Conservation (phyloP, 768 basidiomycete species). For the Phylloporus sp. region DNA sequence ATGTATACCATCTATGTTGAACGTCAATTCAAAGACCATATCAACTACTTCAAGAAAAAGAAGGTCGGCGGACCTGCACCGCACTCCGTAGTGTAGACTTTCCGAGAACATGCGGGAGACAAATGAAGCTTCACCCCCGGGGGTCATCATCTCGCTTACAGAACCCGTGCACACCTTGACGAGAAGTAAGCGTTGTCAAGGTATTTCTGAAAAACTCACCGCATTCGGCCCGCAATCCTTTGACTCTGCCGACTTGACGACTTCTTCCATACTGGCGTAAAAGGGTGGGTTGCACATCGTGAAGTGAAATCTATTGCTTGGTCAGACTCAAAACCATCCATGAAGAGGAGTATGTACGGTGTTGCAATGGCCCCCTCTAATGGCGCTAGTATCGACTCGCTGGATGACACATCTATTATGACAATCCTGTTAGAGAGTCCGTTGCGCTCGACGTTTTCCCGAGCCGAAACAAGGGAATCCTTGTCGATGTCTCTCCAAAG, state of each 20-base stretch:
- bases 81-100: constrained; percentile 46
- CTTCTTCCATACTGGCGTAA: constrained; percentile 73
- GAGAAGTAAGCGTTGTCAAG: not conserved
- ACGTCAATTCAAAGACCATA: not conserved
- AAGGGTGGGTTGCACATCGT: constrained; percentile 98
- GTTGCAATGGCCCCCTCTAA: constrained; percentile 10
- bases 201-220: constrained; percentile 39
- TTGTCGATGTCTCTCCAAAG: constrained; percentile 74
- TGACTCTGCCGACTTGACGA: constrained; percentile 48
- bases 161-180: constrained; percentile 81
- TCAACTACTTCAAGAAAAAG: not conserved
- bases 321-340: not conserved
- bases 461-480: constrained; percentile 53
- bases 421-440: constrained; percentile 47
- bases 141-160: constrained; percentile 82
- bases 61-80: constrained; percentile 50
- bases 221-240: constrained; percentile 71
- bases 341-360: constrained; percentile 3
- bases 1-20: constrained; percentile 74
- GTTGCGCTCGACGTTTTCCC: constrained; percentile 56
- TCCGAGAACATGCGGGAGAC: constrained; percentile 75
- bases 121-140: constrained; percentile 82
- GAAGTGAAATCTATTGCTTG: constrained; percentile 54
- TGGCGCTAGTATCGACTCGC: constrained; percentile 42
- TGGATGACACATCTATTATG: constrained; percentile 37